Evolutionary conservation across 108 stramenopile species (phyloP).

Genomic region (Cyclostephanos tholiformis): DNA sequence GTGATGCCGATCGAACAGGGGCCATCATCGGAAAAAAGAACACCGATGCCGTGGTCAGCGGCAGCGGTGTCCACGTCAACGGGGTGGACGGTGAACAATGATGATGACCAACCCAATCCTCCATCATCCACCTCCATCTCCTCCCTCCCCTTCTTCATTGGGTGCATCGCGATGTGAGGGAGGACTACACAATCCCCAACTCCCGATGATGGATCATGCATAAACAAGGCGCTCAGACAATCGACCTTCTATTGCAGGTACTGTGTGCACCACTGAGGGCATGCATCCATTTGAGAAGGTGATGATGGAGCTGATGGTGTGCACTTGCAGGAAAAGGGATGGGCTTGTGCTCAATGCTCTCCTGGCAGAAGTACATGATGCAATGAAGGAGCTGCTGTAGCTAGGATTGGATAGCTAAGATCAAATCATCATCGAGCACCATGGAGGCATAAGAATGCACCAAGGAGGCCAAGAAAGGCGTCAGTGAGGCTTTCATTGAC

Average conservation of each 20-base stretch:
- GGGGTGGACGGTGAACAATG: not conserved
- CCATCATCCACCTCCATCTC: conserved; percentile 69
- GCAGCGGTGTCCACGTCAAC: not conserved
- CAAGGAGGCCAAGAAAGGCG: conserved; percentile 59
- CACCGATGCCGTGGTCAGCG: too few relatives aligned
- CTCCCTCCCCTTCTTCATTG: conserved; percentile 74
- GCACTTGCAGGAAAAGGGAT: conserved; percentile 73
- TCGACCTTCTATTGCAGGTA: conserved; percentile 78
- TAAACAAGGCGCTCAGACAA: conserved; percentile 75
- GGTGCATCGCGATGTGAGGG: conserved; percentile 42
- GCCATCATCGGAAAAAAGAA: too few relatives aligned
- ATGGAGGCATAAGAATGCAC: conserved; percentile 61
- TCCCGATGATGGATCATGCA: conserved; percentile 62
- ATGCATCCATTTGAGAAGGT: conserved; percentile 95
- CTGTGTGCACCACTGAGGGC: conserved; percentile 82
- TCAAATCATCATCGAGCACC: conserved; percentile 81
- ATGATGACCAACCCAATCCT: too few relatives aligned
- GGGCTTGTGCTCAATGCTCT: conserved; percentile 62
- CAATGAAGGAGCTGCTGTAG: conserved; percentile 73
- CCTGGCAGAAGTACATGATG: conserved; percentile 81
- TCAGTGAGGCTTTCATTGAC: conserved; percentile 69
- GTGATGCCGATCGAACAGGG: not conserved
- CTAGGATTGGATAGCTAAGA: conserved; percentile 84
- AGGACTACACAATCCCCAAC: conserved; percentile 58
- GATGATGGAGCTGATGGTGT: conserved; percentile 88